phyloP scores from a whole-genome alignment of 768 basidiomycete species.

The Collybiopsis luxurians region DNA sequence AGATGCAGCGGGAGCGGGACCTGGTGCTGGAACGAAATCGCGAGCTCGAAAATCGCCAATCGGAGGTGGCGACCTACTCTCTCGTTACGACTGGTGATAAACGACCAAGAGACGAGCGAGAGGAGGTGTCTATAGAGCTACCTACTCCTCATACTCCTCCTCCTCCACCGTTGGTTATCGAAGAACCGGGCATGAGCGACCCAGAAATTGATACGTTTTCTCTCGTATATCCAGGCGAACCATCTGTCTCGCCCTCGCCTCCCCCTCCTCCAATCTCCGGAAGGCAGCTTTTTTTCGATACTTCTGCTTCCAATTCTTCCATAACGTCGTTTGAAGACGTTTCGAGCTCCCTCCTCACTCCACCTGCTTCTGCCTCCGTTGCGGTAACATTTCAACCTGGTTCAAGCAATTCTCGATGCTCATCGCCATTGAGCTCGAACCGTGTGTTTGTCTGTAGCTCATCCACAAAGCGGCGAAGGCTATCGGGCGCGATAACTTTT shows the following conservation, averaged over 20 bases:
- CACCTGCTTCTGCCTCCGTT: not conserved
- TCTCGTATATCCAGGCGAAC: not conserved
- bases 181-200: not conserved
- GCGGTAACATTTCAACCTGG: not conserved
- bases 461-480: not conserved
- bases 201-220: not conserved
- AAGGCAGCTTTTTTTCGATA: not conserved
- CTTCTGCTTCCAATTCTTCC: not conserved
- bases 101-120: not conserved
- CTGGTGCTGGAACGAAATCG: not conserved
- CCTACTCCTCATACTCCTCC: not conserved
- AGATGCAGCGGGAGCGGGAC: slow-evolving; percentile 6
- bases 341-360: not conserved
- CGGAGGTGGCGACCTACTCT: not conserved
- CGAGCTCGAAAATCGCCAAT: not conserved
- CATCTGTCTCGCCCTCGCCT: slow-evolving; percentile 1
- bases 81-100: not conserved
- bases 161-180: not conserved
- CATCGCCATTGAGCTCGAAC: not conserved
- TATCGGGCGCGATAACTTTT: not conserved
- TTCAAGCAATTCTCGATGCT: not conserved
- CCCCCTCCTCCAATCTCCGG: slow-evolving; percentile 4
- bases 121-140: not conserved
- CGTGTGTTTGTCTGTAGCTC: not conserved
- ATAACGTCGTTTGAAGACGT: too few relatives aligned